Conservation (phyloP, 2,329 filamentous ascomycete species). For the Aspergillus brasiliensis region DNA sequence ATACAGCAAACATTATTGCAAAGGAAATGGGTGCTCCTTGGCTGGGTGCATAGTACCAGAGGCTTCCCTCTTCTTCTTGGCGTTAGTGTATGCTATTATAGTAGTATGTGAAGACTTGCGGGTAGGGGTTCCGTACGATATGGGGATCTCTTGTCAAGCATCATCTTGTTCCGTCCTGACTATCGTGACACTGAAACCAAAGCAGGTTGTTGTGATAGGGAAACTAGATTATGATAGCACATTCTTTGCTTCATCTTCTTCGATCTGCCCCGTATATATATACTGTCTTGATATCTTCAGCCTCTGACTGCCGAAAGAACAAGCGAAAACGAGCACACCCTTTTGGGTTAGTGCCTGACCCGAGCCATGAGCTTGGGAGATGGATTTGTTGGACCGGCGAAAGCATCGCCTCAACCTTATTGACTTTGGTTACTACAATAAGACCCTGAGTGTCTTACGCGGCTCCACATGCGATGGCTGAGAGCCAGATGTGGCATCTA, state of each 20-base stretch:
- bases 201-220: background rate
- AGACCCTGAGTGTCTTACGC: background rate
- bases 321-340: conserved; percentile 27
- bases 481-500: too few species aligned
- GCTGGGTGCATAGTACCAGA: conserved; percentile 46
- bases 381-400: background rate
- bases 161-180: background rate
- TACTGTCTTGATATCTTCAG: background rate
- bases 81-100: conserved; percentile 13
- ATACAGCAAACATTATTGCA: conserved; percentile 42
- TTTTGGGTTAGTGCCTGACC: conserved; percentile 12
- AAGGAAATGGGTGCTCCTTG: conserved; percentile 46
- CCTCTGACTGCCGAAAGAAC: background rate
- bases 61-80: conserved; percentile 34
- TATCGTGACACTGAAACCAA: background rate
- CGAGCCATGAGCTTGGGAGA: background rate
- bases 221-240: background rate
- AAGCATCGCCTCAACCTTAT: background rate
- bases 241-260: background rate
- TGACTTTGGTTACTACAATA: too few species aligned
- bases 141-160: conserved; percentile 25
- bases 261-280: conserved; percentile 1
- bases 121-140: conserved; percentile 26
- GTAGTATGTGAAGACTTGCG: conserved; percentile 11
- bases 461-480: background rate